Percentiles rank a stretch among this genome's conserved stretches.
These are phyloP conservation scores for Podospora anserina DNA, from an alignment of 495 filamentous ascomycete genomes.

Conservation along the genomic window DNA sequence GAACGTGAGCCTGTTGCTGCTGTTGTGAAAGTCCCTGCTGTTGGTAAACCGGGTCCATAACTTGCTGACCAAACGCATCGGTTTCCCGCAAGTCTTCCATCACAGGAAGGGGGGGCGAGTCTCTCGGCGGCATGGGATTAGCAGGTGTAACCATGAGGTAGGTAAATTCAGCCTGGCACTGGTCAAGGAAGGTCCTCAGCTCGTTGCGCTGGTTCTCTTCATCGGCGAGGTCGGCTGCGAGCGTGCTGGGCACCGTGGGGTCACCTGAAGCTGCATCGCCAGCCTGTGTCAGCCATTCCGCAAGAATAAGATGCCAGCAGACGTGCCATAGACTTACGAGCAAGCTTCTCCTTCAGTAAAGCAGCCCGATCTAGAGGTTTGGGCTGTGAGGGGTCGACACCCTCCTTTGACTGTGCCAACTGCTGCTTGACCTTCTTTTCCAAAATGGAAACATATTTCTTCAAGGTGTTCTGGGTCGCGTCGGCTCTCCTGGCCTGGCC, in stretches of 20 bases:
- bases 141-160: constrained; percentile 62
- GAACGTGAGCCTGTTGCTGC: constrained; percentile 41
- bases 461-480: constrained; percentile 78
- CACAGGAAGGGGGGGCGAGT: constrained; percentile 49
- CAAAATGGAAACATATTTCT: constrained; percentile 85
- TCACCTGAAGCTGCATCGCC: constrained; percentile 7
- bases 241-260: constrained; percentile 16
- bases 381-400: constrained; percentile 25
- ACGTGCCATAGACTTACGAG: constrained; percentile 28
- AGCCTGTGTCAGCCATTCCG: neutral
- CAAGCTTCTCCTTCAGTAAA: constrained; percentile 47
- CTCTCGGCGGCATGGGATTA: constrained; percentile 57
- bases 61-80: constrained; percentile 41
- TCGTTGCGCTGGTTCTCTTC: constrained; percentile 57
- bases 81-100: constrained; percentile 50
- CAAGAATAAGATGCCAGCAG: neutral
- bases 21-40: constrained; percentile 19
- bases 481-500: constrained; percentile 82
- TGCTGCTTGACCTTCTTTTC: constrained; percentile 86
- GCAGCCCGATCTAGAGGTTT: constrained; percentile 45
- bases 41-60: constrained; percentile 33
- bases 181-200: constrained; percentile 59
- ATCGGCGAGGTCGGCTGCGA: constrained; percentile 35
- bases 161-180: constrained; percentile 61
- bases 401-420: constrained; percentile 36